Evolutionary conservation across 139 green algal species (phyloP).

Genomic region (Tetratostichococcus sp.): DNA sequence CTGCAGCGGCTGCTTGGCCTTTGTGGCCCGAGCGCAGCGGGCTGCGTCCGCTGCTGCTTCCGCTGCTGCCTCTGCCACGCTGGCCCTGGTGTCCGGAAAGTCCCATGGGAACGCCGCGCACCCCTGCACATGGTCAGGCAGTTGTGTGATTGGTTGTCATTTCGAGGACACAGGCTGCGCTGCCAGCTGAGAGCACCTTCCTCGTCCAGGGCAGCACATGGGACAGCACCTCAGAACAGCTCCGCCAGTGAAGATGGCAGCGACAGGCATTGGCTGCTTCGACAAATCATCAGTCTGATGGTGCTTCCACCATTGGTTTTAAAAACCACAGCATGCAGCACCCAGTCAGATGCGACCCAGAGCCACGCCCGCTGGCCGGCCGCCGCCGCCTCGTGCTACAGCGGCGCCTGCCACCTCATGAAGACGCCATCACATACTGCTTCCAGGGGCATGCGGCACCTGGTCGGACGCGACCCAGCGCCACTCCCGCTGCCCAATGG

Average conservation of each 20-base stretch:
- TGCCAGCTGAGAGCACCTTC: no score
- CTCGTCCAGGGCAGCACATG: no score
- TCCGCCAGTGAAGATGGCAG: no score
- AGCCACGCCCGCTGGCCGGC: neutral
- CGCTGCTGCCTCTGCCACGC: neutral
- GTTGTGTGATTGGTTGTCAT: no score
- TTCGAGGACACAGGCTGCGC: no score
- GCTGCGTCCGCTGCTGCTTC: neutral
- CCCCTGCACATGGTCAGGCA: neutral
- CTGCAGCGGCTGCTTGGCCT: neutral
- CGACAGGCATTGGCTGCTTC: no score
- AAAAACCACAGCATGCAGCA: neutral
- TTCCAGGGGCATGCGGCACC: neutral
- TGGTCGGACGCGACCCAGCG: conserved; percentile 1
- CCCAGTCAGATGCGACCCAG: neutral
- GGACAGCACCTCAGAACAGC: no score
- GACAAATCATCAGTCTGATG: no score
- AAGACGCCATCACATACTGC: no score
- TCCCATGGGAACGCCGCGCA: neutral
- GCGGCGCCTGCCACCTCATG: conserved; percentile 39
- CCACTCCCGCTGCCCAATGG: conserved; percentile 2
- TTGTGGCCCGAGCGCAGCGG: neutral
- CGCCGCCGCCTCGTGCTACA: neutral
- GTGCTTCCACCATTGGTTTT: no score
- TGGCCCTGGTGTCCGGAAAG: neutral